These are phyloP conservation scores for Protomyces macrosporus DNA, from an alignment of 1,139 yeast genomes.

Conservation along the genomic window DNA sequence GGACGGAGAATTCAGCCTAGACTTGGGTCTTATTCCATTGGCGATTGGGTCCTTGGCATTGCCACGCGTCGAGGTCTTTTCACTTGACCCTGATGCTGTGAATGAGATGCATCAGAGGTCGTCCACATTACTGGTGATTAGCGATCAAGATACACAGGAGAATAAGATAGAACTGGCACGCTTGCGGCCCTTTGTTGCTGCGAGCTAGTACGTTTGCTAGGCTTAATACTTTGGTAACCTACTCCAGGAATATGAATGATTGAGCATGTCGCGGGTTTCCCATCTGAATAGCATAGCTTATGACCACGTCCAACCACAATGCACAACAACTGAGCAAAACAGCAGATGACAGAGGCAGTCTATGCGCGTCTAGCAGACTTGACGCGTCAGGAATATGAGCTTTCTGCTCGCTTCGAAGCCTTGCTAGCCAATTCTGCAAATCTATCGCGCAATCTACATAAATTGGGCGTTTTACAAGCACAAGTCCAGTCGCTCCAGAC, in stretches of 20 bases:
- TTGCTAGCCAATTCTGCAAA: constrained; percentile 18
- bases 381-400: constrained; percentile 8
- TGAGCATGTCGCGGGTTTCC: too few relatives aligned
- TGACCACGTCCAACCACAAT: too few relatives aligned
- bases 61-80: neutral
- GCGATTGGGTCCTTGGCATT: neutral
- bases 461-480: constrained; percentile 15
- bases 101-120: neutral
- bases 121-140: neutral
- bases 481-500: constrained; percentile 19
- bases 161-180: neutral
- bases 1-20: neutral
- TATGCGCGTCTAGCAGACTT: constrained; percentile 4
- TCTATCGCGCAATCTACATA: constrained; percentile 12
- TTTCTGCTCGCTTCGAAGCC: constrained; percentile 7
- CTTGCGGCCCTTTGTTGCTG: neutral
- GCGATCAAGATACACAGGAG: neutral
- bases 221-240: too few relatives aligned
- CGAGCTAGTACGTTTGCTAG: too few relatives aligned
- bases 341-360: constrained; percentile 5
- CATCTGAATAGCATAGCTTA: too few relatives aligned
- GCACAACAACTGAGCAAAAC: too few relatives aligned
- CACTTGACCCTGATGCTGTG: neutral
- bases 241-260: too few relatives aligned
- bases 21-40: neutral